phyloP scores from a whole-genome alignment of 1,284 basidiomycete genomes.

The Butyriboletus appendiculatus region DNA sequence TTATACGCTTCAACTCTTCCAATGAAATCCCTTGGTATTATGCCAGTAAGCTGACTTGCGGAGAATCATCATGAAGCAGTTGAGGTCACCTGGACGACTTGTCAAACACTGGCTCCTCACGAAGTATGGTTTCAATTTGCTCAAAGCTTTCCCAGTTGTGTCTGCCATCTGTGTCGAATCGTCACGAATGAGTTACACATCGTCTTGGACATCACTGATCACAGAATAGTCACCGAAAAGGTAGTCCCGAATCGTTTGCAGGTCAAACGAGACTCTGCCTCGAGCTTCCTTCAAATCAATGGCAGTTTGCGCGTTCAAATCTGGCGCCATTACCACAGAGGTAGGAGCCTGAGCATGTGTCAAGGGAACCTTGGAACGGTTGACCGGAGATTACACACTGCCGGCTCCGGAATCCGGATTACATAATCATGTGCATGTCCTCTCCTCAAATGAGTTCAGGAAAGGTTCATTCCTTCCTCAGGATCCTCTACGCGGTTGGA shows the following conservation, averaged over 20 bases:
- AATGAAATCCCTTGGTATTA: conserved; percentile 23
- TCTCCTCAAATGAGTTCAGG: no score
- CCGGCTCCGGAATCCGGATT: no score
- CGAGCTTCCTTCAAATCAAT: conserved; percentile 54
- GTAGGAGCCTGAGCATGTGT: background rate
- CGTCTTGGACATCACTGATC: background rate
- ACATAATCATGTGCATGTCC: no score
- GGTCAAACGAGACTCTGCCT: conserved; percentile 40
- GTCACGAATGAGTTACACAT: background rate
- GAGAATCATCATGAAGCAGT: background rate
- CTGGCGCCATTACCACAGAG: conserved; percentile 15
- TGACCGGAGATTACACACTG: no score
- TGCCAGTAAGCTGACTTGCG: background rate
- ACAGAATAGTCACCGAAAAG: conserved; percentile 46
- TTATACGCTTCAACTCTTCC: conserved; percentile 27
- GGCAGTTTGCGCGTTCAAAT: conserved; percentile 47
- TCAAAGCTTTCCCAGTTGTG: conserved; percentile 50
- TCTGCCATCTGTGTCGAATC: conserved; percentile 43
- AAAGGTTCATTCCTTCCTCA: no score
- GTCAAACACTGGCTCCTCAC: conserved; percentile 62
- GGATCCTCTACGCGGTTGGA: no score
- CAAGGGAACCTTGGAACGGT: no score
- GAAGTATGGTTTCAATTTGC: conserved; percentile 50
- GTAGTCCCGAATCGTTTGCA: conserved; percentile 44
- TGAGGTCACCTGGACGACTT: conserved; percentile 53